Evolutionary conservation across 2,329 filamentous ascomycete genomes (phyloP).

Genomic region (Furcasterigmium furcatum): DNA sequence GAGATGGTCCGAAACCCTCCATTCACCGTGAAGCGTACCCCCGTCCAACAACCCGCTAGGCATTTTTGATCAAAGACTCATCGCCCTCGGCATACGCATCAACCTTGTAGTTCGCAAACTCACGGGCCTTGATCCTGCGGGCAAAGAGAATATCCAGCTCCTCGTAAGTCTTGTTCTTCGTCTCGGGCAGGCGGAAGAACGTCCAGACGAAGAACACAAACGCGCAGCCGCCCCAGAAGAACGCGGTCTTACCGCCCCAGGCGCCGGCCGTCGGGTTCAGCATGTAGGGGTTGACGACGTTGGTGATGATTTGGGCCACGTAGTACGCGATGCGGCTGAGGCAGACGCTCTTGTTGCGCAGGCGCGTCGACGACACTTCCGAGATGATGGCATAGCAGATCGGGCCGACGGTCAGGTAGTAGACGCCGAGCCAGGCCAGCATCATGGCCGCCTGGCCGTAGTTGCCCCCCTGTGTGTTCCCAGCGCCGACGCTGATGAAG

Average conservation of each 20-base stretch:
- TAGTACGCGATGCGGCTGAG: slow-evolving; percentile 34
- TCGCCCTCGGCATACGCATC: slow-evolving; percentile 6
- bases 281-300: slow-evolving; percentile 26
- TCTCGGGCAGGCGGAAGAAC: slow-evolving; percentile 22
- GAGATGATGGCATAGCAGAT: slow-evolving; percentile 31
- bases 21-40: too few relatives aligned
- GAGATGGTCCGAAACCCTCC: too few relatives aligned
- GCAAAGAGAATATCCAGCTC: slow-evolving; percentile 23
- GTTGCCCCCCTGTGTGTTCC: neutral
- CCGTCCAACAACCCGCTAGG: neutral
- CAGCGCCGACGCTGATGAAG: slow-evolving; percentile 12
- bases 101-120: slow-evolving; percentile 5
- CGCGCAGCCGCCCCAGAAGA: slow-evolving; percentile 16
- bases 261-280: slow-evolving; percentile 25
- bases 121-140: slow-evolving; percentile 1
- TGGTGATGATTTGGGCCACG: slow-evolving; percentile 30
- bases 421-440: neutral
- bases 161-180: slow-evolving; percentile 18
- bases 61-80: slow-evolving; percentile 4
- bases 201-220: slow-evolving; percentile 14
- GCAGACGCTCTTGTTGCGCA: slow-evolving; percentile 36
- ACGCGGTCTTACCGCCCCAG: slow-evolving; percentile 31
- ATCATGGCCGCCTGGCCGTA: neutral
- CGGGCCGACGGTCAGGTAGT: slow-evolving; percentile 36
- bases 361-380: slow-evolving; percentile 32